Conservation (phyloP, 2,329 filamentous ascomycete species). For the Diplodia mutila region DNA sequence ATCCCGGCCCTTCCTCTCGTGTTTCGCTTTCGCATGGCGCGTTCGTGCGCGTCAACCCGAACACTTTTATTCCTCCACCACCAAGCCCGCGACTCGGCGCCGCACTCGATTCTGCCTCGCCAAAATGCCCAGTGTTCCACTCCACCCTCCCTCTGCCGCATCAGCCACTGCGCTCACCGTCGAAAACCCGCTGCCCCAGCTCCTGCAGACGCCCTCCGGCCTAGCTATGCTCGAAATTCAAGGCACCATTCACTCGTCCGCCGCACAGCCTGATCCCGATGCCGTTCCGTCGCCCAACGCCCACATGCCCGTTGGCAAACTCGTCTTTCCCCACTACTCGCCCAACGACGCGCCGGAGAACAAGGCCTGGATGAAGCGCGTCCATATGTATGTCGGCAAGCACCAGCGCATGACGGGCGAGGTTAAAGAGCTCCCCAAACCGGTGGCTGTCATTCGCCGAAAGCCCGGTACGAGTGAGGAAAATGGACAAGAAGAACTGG, state of each 20-base stretch:
- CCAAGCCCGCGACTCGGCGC: background rate
- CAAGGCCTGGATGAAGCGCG: slow-evolving; percentile 84
- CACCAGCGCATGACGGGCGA: slow-evolving; percentile 90
- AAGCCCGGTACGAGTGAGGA: slow-evolving; percentile 31
- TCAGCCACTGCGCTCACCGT: slow-evolving; percentile 11
- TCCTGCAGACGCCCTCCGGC: slow-evolving; percentile 86
- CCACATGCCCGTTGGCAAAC: slow-evolving; percentile 65
- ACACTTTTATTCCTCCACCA: background rate
- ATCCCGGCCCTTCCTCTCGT: background rate
- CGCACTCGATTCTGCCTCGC: background rate
- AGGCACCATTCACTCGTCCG: slow-evolving; percentile 73
- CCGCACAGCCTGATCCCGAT: slow-evolving; percentile 14
- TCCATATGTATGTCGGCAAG: slow-evolving; percentile 84
- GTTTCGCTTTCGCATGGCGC: slow-evolving; percentile 8
- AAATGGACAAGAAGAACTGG: slow-evolving; percentile 59
- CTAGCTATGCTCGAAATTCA: slow-evolving; percentile 91
- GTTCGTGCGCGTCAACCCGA: slow-evolving; percentile 6
- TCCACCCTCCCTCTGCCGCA: slow-evolving; percentile 27
- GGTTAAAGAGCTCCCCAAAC: slow-evolving; percentile 80
- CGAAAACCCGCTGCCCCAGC: slow-evolving; percentile 69
- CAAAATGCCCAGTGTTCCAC: slow-evolving; percentile 28
- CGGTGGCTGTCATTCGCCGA: slow-evolving; percentile 76
- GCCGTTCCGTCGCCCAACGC: slow-evolving; percentile 22
- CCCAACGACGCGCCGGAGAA: slow-evolving; percentile 51
- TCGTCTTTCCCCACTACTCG: slow-evolving; percentile 78